Evolutionary conservation across 2,329 filamentous ascomycete species (phyloP).

Genomic region (Alternaria consortialis): DNA sequence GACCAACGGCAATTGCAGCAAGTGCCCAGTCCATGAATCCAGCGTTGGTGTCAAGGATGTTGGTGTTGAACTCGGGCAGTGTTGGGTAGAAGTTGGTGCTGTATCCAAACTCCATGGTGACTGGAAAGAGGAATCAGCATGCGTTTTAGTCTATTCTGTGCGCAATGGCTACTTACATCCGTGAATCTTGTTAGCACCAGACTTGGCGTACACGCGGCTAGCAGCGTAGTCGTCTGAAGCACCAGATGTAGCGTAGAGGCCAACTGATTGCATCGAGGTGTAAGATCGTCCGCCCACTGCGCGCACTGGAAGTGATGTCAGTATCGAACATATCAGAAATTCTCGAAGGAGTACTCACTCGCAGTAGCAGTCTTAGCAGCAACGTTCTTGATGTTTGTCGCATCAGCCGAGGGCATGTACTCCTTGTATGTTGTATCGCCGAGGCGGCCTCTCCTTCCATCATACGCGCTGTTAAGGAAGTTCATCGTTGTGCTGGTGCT

Average conservation of each 20-base stretch:
- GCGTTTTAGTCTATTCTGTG: background rate
- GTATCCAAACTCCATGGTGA: constrained; percentile 38
- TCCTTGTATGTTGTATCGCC: constrained; percentile 63
- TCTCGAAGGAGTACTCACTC: constrained; percentile 1
- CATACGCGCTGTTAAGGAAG: constrained; percentile 63
- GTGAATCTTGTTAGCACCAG: constrained; percentile 51
- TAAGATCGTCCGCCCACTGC: constrained; percentile 51
- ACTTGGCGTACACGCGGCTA: constrained; percentile 47
- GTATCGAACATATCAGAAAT: background rate
- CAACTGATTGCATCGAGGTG: constrained; percentile 44
- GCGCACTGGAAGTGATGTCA: constrained; percentile 35
- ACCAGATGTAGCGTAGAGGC: constrained; percentile 51
- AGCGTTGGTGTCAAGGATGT: constrained; percentile 53
- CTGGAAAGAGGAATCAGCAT: constrained; percentile 4
- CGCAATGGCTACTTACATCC: constrained; percentile 50
- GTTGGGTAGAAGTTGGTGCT: constrained; percentile 54
- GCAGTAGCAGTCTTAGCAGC: constrained; percentile 46
- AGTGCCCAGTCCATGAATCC: constrained; percentile 54
- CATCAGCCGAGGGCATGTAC: constrained; percentile 51
- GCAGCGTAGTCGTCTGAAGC: constrained; percentile 53
- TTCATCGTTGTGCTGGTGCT: constrained; percentile 57
- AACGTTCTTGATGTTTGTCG: constrained; percentile 46
- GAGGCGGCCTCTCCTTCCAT: constrained; percentile 61
- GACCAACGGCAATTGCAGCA: constrained; percentile 46
- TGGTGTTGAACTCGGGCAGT: constrained; percentile 51